phyloP scores from a whole-genome alignment of 2,329 filamentous ascomycete species.

The Monilinia fructicola region DNA sequence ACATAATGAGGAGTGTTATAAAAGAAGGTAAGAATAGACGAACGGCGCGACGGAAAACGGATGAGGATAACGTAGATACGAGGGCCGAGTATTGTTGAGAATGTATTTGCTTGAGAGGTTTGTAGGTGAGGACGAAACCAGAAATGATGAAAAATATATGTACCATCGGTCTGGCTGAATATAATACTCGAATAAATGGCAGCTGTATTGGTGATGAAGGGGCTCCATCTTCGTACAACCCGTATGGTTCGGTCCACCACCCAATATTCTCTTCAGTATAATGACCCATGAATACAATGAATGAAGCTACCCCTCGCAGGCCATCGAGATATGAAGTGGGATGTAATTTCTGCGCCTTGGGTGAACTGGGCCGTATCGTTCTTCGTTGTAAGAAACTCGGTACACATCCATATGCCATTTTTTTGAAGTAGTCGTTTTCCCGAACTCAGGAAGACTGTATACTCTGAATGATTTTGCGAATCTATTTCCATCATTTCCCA shows the following conservation, averaged over 20 bases:
- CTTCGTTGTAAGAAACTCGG: constrained; percentile 41
- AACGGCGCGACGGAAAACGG: constrained; percentile 49
- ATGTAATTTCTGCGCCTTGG: constrained; percentile 39
- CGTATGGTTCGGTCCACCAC: constrained; percentile 40
- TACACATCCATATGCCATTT: constrained; percentile 36
- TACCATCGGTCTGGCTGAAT: constrained; percentile 51
- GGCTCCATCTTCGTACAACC: constrained; percentile 38
- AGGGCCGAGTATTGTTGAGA: constrained; percentile 43
- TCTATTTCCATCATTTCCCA: constrained; percentile 20
- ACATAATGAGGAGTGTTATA: constrained; percentile 47
- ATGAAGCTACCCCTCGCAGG: constrained; percentile 50
- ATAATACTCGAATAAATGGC: constrained; percentile 46
- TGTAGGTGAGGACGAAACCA: constrained; percentile 49
- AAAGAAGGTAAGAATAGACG: constrained; percentile 50
- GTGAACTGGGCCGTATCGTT: constrained; percentile 33
- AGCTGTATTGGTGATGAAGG: constrained; percentile 47
- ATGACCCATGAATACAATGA: constrained; percentile 51
- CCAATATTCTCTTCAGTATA: constrained; percentile 46
- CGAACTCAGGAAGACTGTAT: constrained; percentile 30
- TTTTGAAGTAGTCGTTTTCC: constrained; percentile 32
- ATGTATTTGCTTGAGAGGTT: constrained; percentile 47
- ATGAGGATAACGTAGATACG: constrained; percentile 46
- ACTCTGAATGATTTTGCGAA: constrained; percentile 25
- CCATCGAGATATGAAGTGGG: constrained; percentile 49
- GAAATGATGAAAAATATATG: constrained; percentile 55